Percentiles rank a stretch among this genome's conserved stretches.
These are phyloP conservation scores for Scheffersomyces insectosa DNA, from an alignment of 1,139 yeast genomes.

Conservation along the genomic window DNA sequence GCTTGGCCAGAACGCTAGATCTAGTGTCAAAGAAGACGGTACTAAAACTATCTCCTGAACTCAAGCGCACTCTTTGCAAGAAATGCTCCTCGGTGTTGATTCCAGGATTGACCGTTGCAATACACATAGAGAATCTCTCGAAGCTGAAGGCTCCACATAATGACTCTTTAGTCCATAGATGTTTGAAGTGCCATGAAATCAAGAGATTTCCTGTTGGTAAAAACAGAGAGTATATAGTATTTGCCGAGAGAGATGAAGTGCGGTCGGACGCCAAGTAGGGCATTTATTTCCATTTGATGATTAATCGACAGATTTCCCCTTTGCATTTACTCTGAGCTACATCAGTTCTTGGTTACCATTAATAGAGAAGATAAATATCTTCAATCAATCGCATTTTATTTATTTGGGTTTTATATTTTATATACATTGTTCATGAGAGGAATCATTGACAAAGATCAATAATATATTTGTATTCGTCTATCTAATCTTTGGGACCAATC, in stretches of 20 bases:
- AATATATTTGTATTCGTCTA: not conserved
- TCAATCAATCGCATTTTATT: not conserved
- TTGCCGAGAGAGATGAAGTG: constrained; percentile 28
- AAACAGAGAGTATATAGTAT: constrained; percentile 27
- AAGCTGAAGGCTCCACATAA: constrained; percentile 22
- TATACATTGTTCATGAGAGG: no score
- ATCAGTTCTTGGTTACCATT: not conserved
- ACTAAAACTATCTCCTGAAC: constrained; percentile 55
- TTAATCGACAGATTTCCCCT: constrained; percentile 1
- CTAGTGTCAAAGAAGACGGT: constrained; percentile 65
- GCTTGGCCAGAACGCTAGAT: constrained; percentile 47
- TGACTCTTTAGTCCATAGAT: constrained; percentile 35
- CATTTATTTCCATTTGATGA: constrained; percentile 12
- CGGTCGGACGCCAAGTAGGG: constrained; percentile 8
- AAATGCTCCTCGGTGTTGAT: constrained; percentile 49
- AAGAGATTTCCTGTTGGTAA: constrained; percentile 40
- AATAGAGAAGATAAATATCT: not conserved
- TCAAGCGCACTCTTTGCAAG: constrained; percentile 66
- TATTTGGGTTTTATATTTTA: not conserved
- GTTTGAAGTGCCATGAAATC: constrained; percentile 23
- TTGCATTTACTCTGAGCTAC: not conserved
- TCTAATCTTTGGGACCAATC: constrained; percentile 20
- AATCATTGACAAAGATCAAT: no score
- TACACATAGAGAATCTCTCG: constrained; percentile 30
- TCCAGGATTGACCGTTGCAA: constrained; percentile 46